phyloP scores from a whole-genome alignment of 345 rosid species.

The Pseudoturritis turrita region DNA sequence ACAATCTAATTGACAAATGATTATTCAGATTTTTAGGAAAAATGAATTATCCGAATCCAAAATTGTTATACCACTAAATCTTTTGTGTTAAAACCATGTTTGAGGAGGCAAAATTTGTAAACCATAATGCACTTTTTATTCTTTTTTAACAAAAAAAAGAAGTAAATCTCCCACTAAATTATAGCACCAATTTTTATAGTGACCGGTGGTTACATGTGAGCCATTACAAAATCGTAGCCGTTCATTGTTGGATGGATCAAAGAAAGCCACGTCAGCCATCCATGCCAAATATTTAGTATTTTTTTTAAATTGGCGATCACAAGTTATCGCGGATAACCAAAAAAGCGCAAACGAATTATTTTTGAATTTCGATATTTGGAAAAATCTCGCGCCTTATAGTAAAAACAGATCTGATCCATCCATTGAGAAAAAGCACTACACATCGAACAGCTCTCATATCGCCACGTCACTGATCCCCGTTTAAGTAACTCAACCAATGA shows the following conservation, averaged over 20 bases:
- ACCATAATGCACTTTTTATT: too few relatives aligned
- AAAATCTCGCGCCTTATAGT: background rate
- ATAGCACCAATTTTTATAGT: too few relatives aligned
- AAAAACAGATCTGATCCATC: constrained; percentile 18
- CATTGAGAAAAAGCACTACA: background rate
- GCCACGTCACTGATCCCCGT: constrained; percentile 19
- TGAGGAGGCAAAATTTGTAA: too few relatives aligned
- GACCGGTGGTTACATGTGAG: too few relatives aligned
- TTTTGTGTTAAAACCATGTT: too few relatives aligned
- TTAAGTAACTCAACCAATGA: background rate
- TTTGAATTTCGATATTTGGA: background rate
- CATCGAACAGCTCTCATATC: background rate
- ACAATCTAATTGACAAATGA: too few relatives aligned
- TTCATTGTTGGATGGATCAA: background rate
- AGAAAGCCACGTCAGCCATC: constrained; percentile 15
- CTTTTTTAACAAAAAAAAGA: too few relatives aligned
- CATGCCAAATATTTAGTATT: background rate
- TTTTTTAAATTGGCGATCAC: constrained; percentile 3
- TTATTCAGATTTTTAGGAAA: too few relatives aligned
- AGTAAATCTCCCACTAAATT: too few relatives aligned
- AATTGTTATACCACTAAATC: too few relatives aligned
- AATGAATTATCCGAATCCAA: too few relatives aligned
- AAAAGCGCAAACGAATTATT: background rate
- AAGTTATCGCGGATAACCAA: background rate
- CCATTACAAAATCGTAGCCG: constrained; percentile 6